A percentile compares a stretch with the other conserved stretches of the same genome.
phyloP scores from a whole-genome alignment of 1,139 yeast genomes.

The Insectozyma bohioensis region DNA sequence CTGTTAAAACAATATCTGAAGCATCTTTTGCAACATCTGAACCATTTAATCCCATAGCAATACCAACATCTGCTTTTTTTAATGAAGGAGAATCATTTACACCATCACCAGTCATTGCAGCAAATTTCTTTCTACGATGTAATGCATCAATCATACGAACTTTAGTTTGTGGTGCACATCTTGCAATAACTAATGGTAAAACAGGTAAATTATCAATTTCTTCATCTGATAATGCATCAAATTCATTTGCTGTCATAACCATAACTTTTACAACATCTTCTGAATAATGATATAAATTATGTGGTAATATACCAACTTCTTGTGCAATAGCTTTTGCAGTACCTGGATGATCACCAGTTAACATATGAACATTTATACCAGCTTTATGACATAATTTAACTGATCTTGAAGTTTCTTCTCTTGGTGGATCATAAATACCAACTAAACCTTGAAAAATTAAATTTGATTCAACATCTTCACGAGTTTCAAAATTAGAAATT shows the following conservation, averaged over 20 bases:
- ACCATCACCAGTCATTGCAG: constrained; percentile 90
- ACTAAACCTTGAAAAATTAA: constrained; percentile 67
- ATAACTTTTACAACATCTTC: constrained; percentile 60
- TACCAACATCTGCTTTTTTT: constrained; percentile 80
- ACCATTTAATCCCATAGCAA: constrained; percentile 95
- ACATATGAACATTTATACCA: constrained; percentile 81
- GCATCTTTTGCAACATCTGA: constrained; percentile 99
- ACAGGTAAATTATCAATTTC: constrained; percentile 69
- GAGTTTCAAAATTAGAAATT: constrained; percentile 28
- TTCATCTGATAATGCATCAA: constrained; percentile 61
- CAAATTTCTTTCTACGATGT: constrained; percentile 66
- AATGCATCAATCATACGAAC: constrained; percentile 83
- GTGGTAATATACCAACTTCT: constrained; percentile 82
- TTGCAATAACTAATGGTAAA: constrained; percentile 75
- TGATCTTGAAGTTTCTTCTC: constrained; percentile 67
- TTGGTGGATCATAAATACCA: constrained; percentile 84
- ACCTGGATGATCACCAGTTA: constrained; percentile 83
- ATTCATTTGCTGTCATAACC: constrained; percentile 77
- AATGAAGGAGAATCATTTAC: constrained; percentile 83
- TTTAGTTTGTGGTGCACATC: constrained; percentile 85
- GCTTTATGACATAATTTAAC: constrained; percentile 71
- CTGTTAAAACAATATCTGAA: constrained; percentile 94
- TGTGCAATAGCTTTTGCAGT: constrained; percentile 83
- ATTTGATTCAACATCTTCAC: constrained; percentile 55
- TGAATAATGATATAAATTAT: constrained; percentile 61